Evolutionary conservation across 139 green algal genomes (phyloP).

Genomic region (Nannochloris sp.): DNA sequence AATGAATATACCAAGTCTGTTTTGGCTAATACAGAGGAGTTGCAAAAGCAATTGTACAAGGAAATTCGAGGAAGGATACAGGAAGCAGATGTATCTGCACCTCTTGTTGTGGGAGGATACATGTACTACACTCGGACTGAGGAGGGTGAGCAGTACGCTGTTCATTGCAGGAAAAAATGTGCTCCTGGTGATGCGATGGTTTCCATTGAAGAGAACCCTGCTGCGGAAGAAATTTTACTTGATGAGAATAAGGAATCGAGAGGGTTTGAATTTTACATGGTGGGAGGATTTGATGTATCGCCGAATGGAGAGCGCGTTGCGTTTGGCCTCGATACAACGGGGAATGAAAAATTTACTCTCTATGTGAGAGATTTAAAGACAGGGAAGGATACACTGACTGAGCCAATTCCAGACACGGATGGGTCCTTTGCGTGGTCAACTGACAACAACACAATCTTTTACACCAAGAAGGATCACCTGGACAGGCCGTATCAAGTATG

Average conservation of each 20-base stretch:
- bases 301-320: slow-evolving; percentile 40
- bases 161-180: slow-evolving; percentile 61
- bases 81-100: slow-evolving; percentile 62
- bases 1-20: slow-evolving; percentile 60
- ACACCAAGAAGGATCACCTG: slow-evolving; percentile 57
- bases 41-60: slow-evolving; percentile 70
- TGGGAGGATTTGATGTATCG: slow-evolving; percentile 19
- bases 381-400: slow-evolving; percentile 37
- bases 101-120: slow-evolving; percentile 48
- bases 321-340: slow-evolving; percentile 63
- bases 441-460: slow-evolving; percentile 60
- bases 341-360: slow-evolving; percentile 75
- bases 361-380: slow-evolving; percentile 59
- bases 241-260: slow-evolving; percentile 53
- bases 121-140: slow-evolving; percentile 76
- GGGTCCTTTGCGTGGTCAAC: slow-evolving; percentile 47
- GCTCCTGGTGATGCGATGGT: slow-evolving; percentile 34
- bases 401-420: slow-evolving; percentile 47
- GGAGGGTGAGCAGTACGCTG: slow-evolving; percentile 54
- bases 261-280: slow-evolving; percentile 48
- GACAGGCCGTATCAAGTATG: slow-evolving; percentile 46
- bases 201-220: slow-evolving; percentile 50
- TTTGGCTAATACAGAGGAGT: slow-evolving; percentile 64
- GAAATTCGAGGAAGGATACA: slow-evolving; percentile 82
- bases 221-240: slow-evolving; percentile 55